Evolutionary conservation across 176 grass and related monocot species (phyloP).

Genomic region (Guadua angustifolia): DNA sequence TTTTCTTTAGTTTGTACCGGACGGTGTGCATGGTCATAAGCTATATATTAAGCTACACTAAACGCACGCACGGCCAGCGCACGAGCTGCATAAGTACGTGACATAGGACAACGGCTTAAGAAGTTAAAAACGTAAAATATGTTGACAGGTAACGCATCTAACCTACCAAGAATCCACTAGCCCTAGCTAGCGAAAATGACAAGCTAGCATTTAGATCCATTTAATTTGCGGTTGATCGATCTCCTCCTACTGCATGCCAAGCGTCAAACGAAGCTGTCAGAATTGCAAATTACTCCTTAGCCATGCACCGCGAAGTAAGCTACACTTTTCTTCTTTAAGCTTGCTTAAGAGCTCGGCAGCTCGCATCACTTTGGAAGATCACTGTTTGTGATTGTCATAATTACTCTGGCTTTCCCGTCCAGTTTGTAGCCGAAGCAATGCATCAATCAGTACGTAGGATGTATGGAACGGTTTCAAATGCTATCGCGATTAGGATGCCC

Average conservation of each 20-base stretch:
- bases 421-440: constrained; percentile 21
- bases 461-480: not conserved
- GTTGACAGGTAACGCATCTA: not conserved
- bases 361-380: not conserved
- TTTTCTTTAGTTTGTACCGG: too few relatives aligned
- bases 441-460: not conserved
- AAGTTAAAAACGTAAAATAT: not conserved
- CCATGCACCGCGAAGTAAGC: not conserved
- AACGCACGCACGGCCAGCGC: not conserved
- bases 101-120: not conserved
- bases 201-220: not conserved
- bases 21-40: not conserved
- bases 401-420: not conserved
- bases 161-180: not conserved
- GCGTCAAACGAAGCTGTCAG: not conserved
- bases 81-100: not conserved
- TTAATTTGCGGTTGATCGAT: not conserved
- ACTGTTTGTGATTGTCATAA: constrained; percentile 5
- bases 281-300: not conserved
- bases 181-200: constrained; percentile 11
- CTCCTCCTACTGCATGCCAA: not conserved
- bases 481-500: not conserved
- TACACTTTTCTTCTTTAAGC: not conserved
- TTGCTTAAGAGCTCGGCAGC: not conserved
- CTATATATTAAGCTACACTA: not conserved